Percentiles rank a stretch among this genome's conserved stretches.
Conservation (phyloP, 371 early-diverging fungal species). For the Rhizopus arrhizus region DNA sequence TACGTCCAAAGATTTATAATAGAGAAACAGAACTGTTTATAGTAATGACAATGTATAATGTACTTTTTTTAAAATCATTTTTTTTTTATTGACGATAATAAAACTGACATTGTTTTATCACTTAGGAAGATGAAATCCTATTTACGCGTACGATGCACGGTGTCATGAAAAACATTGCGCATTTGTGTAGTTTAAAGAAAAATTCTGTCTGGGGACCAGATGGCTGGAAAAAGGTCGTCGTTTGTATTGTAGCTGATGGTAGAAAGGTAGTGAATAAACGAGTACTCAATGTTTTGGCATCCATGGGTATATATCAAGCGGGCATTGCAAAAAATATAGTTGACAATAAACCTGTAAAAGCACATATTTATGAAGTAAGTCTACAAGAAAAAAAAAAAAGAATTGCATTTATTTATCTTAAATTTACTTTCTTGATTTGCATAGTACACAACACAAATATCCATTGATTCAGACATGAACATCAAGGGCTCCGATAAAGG, state of each 20-base stretch:
- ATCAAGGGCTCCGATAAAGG: conserved; percentile 72
- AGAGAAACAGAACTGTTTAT: conserved; percentile 84
- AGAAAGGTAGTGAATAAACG: conserved; percentile 66
- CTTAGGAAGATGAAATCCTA: conserved; percentile 63
- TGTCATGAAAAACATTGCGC: conserved; percentile 78
- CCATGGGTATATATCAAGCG: conserved; percentile 75
- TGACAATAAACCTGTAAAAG: conserved; percentile 63
- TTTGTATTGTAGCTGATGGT: conserved; percentile 87
- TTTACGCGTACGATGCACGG: conserved; percentile 78
- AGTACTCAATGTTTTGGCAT: conserved; percentile 58
- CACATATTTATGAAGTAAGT: conserved; percentile 80
- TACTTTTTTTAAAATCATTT: background rate
- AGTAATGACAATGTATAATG: conserved; percentile 72
- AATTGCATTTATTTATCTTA: background rate
- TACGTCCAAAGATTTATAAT: conserved; percentile 75
- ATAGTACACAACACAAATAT: conserved; percentile 88
- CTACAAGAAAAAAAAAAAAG: background rate
- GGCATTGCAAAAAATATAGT: conserved; percentile 72
- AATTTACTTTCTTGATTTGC: background rate
- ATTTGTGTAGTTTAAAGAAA: conserved; percentile 67
- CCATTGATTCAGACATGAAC: conserved; percentile 73
- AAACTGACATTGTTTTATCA: background rate
- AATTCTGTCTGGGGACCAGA: conserved; percentile 70
- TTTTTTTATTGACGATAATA: background rate
- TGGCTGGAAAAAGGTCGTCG: conserved; percentile 85